phyloP scores from a whole-genome alignment of 2,329 filamentous ascomycete genomes.

The Stemphylium lycopersici region DNA sequence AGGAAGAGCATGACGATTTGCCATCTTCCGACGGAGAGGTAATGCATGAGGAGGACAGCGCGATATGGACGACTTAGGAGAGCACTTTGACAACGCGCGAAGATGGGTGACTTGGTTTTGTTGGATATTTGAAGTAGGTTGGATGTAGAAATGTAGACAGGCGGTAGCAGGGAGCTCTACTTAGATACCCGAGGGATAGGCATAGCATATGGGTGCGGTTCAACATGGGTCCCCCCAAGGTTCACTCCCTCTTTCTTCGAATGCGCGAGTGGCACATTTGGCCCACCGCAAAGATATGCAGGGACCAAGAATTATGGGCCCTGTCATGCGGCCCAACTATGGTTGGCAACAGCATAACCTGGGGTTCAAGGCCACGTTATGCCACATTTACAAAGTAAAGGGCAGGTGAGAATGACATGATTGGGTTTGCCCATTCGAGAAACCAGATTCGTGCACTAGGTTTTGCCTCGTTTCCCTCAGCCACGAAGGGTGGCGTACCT shows the following conservation, averaged over 20 bases:
- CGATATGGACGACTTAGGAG: conserved; percentile 31
- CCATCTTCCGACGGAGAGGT: conserved; percentile 41
- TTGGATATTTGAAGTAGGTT: neutral
- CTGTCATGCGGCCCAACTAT: conserved; percentile 7
- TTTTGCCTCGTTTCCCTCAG: neutral
- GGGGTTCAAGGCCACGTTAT: neutral
- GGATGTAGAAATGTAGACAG: neutral
- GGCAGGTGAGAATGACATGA: neutral
- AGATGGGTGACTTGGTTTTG: neutral
- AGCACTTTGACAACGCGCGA: neutral
- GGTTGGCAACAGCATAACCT: neutral
- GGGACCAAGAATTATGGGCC: conserved; percentile 21
- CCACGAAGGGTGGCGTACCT: conserved; percentile 15
- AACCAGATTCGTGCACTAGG: neutral
- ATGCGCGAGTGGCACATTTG: conserved; percentile 1
- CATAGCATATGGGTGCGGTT: neutral
- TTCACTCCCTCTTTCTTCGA: neutral
- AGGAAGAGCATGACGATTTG: conserved; percentile 48
- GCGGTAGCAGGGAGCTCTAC: neutral
- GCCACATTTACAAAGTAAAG: neutral
- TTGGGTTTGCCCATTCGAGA: neutral
- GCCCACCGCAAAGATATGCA: conserved; percentile 31
- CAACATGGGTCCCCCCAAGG: neutral
- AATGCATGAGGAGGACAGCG: conserved; percentile 15
- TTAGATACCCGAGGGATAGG: conserved; percentile 18